Evolutionary conservation across 1,284 basidiomycete genomes (phyloP).

Genomic region (Takashimella tepidaria): DNA sequence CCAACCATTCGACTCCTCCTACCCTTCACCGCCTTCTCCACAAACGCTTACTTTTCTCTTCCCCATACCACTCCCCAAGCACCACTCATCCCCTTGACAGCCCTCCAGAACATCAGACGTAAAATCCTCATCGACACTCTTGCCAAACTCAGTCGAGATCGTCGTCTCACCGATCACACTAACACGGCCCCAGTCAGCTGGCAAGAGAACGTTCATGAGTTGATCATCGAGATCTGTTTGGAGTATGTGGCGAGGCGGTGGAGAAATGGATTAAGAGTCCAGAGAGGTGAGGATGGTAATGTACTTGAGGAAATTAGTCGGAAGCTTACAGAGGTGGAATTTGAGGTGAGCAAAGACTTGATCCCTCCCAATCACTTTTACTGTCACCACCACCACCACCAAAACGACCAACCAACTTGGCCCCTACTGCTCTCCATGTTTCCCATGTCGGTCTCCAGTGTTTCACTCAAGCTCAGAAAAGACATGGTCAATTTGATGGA

Average conservation of each 20-base stretch:
- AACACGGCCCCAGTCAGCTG: too few relatives aligned
- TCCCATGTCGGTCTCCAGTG: too few relatives aligned
- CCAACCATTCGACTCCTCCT: slow-evolving; percentile 13
- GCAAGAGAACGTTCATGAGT: slow-evolving; percentile 9
- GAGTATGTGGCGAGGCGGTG: slow-evolving; percentile 33
- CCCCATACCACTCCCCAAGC: slow-evolving; percentile 10
- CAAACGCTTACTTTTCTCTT: slow-evolving; percentile 9
- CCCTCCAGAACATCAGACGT: slow-evolving; percentile 16
- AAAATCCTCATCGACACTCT: slow-evolving; percentile 30
- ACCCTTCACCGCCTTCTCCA: slow-evolving; percentile 20
- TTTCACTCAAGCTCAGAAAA: too few relatives aligned
- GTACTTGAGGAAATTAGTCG: slow-evolving; percentile 25
- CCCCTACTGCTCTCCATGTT: too few relatives aligned
- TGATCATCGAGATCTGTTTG: slow-evolving; percentile 25
- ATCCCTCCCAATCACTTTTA: too few relatives aligned
- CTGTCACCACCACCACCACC: not conserved
- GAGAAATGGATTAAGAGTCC: slow-evolving; percentile 6
- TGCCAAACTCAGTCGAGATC: slow-evolving; percentile 10
- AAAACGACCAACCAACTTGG: not conserved
- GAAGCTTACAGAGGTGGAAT: slow-evolving; percentile 41
- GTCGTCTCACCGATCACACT: not conserved
- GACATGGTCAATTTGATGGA: too few relatives aligned
- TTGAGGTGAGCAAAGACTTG: slow-evolving; percentile 27
- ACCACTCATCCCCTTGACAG: slow-evolving; percentile 11
- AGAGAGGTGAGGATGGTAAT: slow-evolving; percentile 1